phyloP scores from a whole-genome alignment of 2,329 filamentous ascomycete species.

The Aspergillus fumigatiaffinis region DNA sequence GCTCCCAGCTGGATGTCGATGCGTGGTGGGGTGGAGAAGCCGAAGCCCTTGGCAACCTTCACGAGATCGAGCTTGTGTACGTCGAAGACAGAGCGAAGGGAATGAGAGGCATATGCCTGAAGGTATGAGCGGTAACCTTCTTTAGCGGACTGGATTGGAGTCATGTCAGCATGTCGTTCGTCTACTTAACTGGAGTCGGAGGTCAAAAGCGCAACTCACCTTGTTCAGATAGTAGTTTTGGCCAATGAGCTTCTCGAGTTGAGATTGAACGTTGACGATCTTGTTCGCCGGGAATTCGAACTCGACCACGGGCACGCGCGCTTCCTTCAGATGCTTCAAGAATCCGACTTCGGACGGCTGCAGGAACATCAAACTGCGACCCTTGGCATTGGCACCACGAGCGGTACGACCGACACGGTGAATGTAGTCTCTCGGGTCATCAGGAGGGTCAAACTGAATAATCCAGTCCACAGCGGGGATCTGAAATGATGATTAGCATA shows the following conservation, averaged over 20 bases:
- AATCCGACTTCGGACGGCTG: conserved; percentile 91
- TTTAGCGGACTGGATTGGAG: conserved; percentile 53
- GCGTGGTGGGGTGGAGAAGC: conserved; percentile 70
- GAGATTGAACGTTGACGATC: conserved; percentile 83
- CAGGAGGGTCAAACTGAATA: conserved; percentile 90
- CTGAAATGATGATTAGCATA: conserved; percentile 35
- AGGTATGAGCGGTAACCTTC: conserved; percentile 84
- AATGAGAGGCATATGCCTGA: conserved; percentile 89
- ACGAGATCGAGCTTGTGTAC: conserved; percentile 76
- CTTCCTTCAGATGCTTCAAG: conserved; percentile 83
- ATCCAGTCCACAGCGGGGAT: conserved; percentile 97
- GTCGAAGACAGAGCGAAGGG: conserved; percentile 77
- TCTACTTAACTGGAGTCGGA: not conserved
- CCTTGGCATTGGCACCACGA: conserved; percentile 75
- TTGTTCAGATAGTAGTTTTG: conserved; percentile 98
- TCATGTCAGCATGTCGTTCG: not conserved
- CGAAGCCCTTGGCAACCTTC: conserved; percentile 81
- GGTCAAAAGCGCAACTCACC: conserved; percentile 37
- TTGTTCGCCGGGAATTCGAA: conserved; percentile 93
- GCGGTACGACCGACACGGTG: conserved; percentile 95
- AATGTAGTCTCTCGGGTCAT: conserved; percentile 87
- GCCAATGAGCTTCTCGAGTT: conserved; percentile 88
- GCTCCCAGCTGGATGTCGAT: conserved; percentile 76
- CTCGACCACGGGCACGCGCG: conserved; percentile 88
- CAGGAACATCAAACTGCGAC: conserved; percentile 86